Evolutionary conservation across 2,329 filamentous ascomycete species (phyloP).

Genomic region (Alternaria rosae): DNA sequence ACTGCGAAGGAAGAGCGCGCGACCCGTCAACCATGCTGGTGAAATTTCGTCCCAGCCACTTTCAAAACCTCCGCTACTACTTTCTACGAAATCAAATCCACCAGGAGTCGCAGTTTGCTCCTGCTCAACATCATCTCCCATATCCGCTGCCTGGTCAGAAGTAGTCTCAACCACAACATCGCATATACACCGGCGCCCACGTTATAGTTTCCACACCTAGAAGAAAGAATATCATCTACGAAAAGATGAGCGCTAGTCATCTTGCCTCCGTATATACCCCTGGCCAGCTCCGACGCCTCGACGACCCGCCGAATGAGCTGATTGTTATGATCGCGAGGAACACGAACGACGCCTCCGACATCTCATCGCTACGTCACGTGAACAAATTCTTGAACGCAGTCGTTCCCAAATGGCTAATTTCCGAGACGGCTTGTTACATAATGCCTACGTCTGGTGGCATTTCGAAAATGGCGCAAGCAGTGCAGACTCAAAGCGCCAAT

Average conservation of each 20-base stretch:
- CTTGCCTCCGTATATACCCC: neutral
- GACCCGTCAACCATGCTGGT: neutral
- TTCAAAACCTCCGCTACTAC: neutral
- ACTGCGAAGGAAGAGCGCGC: neutral
- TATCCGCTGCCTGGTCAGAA: neutral
- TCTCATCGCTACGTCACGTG: neutral
- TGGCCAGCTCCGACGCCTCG: conserved; percentile 20
- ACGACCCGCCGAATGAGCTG: neutral
- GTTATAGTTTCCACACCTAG: neutral
- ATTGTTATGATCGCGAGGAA: neutral
- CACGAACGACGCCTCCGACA: neutral
- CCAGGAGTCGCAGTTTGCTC: neutral
- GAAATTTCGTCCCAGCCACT: neutral
- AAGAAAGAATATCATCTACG: neutral
- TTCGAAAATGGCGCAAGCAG: neutral
- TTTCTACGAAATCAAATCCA: neutral
- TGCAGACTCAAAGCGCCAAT: neutral
- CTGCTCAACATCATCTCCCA: neutral
- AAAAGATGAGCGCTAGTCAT: neutral
- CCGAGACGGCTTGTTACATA: neutral
- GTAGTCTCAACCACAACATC: neutral
- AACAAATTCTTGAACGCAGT: neutral
- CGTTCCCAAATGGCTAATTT: neutral
- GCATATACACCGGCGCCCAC: neutral
- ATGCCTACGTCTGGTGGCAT: neutral